Conservation (phyloP, 2,329 filamentous ascomycete species). For the Alternaria arborescens region DNA sequence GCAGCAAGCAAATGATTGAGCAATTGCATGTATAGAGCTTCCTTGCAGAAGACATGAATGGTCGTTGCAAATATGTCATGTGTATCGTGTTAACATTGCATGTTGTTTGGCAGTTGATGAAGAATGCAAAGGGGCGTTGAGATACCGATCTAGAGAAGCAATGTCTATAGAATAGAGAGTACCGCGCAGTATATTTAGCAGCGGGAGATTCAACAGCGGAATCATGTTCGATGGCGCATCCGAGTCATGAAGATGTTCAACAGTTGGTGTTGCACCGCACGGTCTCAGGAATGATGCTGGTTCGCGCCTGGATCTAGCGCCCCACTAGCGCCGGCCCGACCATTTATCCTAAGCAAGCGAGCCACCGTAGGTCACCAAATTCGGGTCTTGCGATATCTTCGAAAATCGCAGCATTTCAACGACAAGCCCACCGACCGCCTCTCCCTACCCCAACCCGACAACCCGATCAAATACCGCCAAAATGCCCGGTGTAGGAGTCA, state of each 20-base stretch:
- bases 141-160: not conserved
- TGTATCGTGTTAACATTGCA: not conserved
- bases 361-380: conserved; percentile 24
- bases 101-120: not conserved
- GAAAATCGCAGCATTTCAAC: conserved; percentile 28
- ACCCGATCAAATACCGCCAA: conserved; percentile 64
- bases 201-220: not conserved
- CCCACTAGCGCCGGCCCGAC: conserved; percentile 29
- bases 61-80: not conserved
- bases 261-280: not conserved
- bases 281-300: not conserved
- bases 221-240: not conserved
- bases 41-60: not conserved
- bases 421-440: conserved; percentile 32
- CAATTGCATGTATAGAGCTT: not conserved
- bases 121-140: not conserved
- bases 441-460: conserved; percentile 23
- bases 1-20: not conserved
- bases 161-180: rapidly evolving
- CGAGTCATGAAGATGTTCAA: not conserved
- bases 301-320: not conserved
- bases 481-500: conserved; percentile 84
- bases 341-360: conserved; percentile 36
- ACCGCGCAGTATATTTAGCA: not conserved
- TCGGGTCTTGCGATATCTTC: conserved; percentile 6